Base-by-base conservation (phyloP, 2,329 filamentous ascomycete species). In the Rosellinia necatrix region DNA sequence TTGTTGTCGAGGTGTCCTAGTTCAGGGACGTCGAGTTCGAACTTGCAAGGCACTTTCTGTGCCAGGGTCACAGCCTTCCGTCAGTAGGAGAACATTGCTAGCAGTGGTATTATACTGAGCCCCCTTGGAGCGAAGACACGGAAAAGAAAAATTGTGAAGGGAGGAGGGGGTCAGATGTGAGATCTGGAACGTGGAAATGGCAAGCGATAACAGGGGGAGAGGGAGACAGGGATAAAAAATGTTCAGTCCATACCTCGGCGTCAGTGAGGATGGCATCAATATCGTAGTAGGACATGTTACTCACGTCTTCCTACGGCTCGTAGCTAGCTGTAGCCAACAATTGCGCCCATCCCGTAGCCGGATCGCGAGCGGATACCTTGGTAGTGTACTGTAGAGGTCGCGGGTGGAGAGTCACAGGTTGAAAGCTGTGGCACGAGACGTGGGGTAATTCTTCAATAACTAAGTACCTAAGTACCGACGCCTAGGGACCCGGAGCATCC, bases 21-120 rank as follows among this genome's bases (percentile, higher is more conserved):
- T 53, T 90, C 87, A 17, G 92, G 89, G 27, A 96, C 87, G 57
- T 93, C 89, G 68, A 97, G 84, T 70, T 96, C 90, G 75, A 97
- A 97, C 48, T 90, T 96, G 78, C 92, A 96, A 35, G 94, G 93
- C 27, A 97, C 85, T 89, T 97, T 97, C 87, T 96, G 65, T 27
- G 10, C 34, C 35, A 62, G 29, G 63, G 44, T 35, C 32, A 5
- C 3, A 9, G 9, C 7, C 8, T 22, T 19, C 9, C 9, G 63
- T 63, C 30, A 58, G 50, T 46, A 46, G 9, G 15, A 48, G 27
- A 51, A 32, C 19, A 4, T n/a, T n/a, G n/a, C n/a, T n/a, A n/a
- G n/a, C n/a, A n/a, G n/a, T n/a, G n/a, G n/a, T n/a, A n/a, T n/a
- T n/a, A n/a, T n/a, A n/a, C n/a, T n/a, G n/a, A n/a, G n/a, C n/a